These are phyloP conservation scores for Trichopus zeylanicus DNA, from an alignment of 116 monocot genomes.

Conservation along the genomic window DNA sequence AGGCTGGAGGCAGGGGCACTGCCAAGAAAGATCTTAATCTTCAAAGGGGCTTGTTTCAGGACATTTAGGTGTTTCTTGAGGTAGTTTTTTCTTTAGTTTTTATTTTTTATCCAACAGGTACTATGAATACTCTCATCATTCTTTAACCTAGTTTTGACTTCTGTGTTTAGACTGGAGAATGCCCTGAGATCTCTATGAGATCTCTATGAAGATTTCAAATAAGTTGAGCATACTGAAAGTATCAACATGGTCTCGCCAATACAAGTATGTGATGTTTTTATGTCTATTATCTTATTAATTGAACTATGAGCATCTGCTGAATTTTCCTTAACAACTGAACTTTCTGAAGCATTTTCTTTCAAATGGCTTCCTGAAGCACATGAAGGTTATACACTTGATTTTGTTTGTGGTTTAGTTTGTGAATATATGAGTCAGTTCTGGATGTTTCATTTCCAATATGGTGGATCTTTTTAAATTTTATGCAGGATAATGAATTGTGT, in stretches of 20 bases:
- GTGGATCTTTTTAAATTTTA: neutral
- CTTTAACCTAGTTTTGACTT: neutral
- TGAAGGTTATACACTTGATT: slow-evolving; percentile 47
- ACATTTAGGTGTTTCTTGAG: slow-evolving; percentile 51
- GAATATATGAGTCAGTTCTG: neutral
- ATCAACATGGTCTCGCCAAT: slow-evolving; percentile 45
- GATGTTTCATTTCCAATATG: neutral
- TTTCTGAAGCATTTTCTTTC: slow-evolving; percentile 79
- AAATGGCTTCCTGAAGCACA: slow-evolving; percentile 83
- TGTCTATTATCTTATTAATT: neutral
- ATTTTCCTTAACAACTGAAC: slow-evolving; percentile 43
- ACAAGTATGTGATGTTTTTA: slow-evolving; percentile 25
- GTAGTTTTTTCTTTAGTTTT: slow-evolving; percentile 21
- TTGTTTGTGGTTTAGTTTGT: neutral
- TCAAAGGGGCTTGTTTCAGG: slow-evolving; percentile 70
- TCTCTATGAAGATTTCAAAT: slow-evolving; percentile 42
- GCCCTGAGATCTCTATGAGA: slow-evolving; percentile 41
- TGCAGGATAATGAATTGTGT: slow-evolving; percentile 47
- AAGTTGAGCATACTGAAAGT: slow-evolving; percentile 27
- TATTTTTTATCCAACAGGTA: neutral
- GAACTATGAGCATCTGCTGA: neutral
- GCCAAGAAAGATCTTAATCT: slow-evolving; percentile 69
- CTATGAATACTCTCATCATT: neutral
- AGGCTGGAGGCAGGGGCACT: slow-evolving; percentile 82
- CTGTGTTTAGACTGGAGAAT: slow-evolving; percentile 26